phyloP scores from a whole-genome alignment of 2,329 filamentous ascomycete genomes.

The Alternaria hordeiaustralica region DNA sequence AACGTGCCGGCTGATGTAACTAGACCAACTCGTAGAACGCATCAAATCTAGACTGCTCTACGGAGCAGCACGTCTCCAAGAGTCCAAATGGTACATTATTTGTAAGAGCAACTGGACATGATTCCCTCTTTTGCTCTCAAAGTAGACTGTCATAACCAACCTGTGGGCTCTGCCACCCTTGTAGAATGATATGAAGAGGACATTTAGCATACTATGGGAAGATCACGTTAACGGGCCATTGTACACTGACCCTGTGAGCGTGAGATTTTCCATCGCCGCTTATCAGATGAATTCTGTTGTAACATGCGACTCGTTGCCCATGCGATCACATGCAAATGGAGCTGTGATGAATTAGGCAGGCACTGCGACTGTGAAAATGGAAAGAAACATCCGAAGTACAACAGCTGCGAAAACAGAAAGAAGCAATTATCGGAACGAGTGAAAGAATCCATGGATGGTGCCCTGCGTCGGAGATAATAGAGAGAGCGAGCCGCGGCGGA shows the following conservation, averaged over 20 bases:
- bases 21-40: too few relatives aligned
- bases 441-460: neutral
- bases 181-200: neutral
- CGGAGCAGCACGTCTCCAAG: neutral
- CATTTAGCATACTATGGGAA: neutral
- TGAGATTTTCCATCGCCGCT: rapidly evolving
- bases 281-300: neutral
- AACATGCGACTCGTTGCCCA: neutral
- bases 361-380: neutral
- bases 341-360: neutral
- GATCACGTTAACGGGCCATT: neutral
- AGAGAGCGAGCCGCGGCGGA: slow-evolving; percentile 22
- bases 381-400: neutral
- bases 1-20: neutral
- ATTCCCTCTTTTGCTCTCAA: neutral
- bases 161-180: neutral
- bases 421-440: neutral
- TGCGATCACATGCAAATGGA: slow-evolving; percentile 5
- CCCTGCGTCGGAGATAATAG: slow-evolving; percentile 5
- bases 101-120: neutral
- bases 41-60: neutral
- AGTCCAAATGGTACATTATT: neutral
- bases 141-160: too few relatives aligned
- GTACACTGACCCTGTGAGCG: neutral
- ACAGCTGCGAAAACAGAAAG: neutral